Evolutionary conservation across 2,329 filamentous ascomycete genomes (phyloP).

Genomic region (Zopfia rhizophila): DNA sequence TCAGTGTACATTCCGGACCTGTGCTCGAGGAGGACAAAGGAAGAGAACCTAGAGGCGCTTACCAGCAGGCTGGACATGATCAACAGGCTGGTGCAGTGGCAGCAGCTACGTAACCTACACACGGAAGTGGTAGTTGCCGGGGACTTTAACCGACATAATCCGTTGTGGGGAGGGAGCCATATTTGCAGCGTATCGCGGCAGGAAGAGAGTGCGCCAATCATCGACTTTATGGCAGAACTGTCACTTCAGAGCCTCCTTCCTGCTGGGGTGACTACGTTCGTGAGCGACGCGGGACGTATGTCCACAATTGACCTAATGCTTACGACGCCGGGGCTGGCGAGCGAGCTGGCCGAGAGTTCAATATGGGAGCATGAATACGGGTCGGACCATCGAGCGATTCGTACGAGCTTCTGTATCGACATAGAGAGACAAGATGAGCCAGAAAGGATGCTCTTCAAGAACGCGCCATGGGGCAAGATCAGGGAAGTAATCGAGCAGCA

Average conservation of each 20-base stretch:
- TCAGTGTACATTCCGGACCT: constrained; percentile 19
- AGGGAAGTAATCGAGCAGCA: constrained; percentile 11
- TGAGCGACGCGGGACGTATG: too few species aligned
- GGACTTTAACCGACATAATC: constrained; percentile 25
- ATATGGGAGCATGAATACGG: constrained; percentile 20
- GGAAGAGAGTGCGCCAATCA: constrained; percentile 22
- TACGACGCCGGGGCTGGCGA: constrained; percentile 16
- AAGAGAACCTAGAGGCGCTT: constrained; percentile 13
- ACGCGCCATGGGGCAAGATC: constrained; percentile 25
- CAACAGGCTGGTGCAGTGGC: constrained; percentile 13
- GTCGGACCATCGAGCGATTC: constrained; percentile 22
- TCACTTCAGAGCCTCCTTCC: constrained; percentile 23
- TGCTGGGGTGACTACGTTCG: constrained; percentile 9
- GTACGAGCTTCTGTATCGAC: constrained; percentile 20
- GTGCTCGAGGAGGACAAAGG: constrained; percentile 10
- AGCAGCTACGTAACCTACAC: constrained; percentile 18
- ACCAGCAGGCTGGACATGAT: constrained; percentile 18
- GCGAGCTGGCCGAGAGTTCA: constrained; percentile 14
- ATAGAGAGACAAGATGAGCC: constrained; percentile 10
- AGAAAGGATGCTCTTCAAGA: constrained; percentile 25
- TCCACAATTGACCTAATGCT: constrained; percentile 23
- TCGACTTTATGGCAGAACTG: constrained; percentile 25
- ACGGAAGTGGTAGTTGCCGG: constrained; percentile 22
- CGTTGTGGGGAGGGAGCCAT: constrained; percentile 22
- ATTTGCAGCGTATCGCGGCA: constrained; percentile 15